Evolutionary conservation across 2,329 filamentous ascomycete species (phyloP), one percentile per base, ranked within the genome.

Genomic region (Diaporthe capsici): DNA sequence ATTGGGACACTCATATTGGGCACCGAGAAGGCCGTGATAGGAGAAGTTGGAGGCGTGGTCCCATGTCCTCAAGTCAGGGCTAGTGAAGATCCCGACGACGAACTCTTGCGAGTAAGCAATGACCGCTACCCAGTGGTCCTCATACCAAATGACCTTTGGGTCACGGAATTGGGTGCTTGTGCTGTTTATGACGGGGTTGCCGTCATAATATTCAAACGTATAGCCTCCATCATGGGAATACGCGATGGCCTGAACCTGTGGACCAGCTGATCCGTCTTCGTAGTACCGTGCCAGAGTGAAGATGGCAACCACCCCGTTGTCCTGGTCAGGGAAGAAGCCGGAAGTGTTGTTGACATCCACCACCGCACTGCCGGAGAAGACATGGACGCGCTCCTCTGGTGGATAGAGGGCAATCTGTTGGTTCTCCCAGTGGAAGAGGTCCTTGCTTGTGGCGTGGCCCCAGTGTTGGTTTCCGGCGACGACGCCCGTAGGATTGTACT

Each of bases 1-100:
- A 77, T 92, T 93, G 0, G 92, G 91, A 71, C 91, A 93, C 81
- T 93, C 92, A 79, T 91, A 92, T 79, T 92, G 89, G 1, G 87
- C 79, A 7, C 88, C 91, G 4, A 88, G 85, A 2, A 90, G 83
- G 22, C 88, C 89, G 61, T 87, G 82, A 75, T 86, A 83, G 4
- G 88, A 87, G 79, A 92, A 92, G 80, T 92, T 92, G 74, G 89
- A 89, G 15, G 86, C 86, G 55, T 86, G 85, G 49, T 85, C 89
- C 92, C 92, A 94, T 10, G 87, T 82, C 61, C 86, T 90, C 9
- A 93, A 83, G 79, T 93, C 86, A 0, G 87, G 84, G 2, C 90
- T 92, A 2, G 90, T 92, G 81, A 87, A 93, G 77, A 93, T 86
- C n/a, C 89, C 90, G 60, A 93, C 85, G 13, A 85, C 83, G 77